Percentiles rank a stretch among this genome's conserved stretches.
phyloP scores from a whole-genome alignment of 2,329 filamentous ascomycete genomes.

The Teratosphaeria gauchensis region DNA sequence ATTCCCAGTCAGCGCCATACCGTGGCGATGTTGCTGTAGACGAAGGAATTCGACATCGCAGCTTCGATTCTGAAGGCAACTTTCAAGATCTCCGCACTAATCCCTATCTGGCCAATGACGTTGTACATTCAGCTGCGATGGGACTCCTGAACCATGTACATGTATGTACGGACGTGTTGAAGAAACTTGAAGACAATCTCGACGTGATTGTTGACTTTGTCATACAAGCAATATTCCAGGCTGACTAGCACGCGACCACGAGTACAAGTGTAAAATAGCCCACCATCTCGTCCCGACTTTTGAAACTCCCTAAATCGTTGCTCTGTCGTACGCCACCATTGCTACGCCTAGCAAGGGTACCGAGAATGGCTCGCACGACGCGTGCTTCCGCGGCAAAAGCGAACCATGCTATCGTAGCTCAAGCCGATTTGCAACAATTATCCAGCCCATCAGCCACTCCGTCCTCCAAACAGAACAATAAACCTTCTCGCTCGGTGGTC shows the following conservation, averaged over 20 bases:
- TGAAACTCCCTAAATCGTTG: neutral
- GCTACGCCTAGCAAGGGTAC: neutral
- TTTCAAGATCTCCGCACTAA: too few species aligned
- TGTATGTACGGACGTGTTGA: too few species aligned
- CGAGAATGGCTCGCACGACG: slow-evolving; percentile 18
- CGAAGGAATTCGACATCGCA: too few species aligned
- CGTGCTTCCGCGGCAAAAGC: slow-evolving; percentile 14
- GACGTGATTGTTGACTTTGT: neutral
- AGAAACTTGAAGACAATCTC: neutral
- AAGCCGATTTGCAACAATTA: slow-evolving; percentile 24
- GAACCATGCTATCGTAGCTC: neutral
- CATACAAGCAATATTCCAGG: neutral
- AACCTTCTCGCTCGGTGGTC: neutral
- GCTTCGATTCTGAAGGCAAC: too few species aligned
- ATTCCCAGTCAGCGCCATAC: too few species aligned
- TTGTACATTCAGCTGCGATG: too few species aligned
- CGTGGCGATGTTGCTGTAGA: too few species aligned
- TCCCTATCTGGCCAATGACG: too few species aligned
- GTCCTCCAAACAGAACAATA: neutral
- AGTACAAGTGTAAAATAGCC: neutral
- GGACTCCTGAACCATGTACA: too few species aligned
- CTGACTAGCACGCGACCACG: neutral
- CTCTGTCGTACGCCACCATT: neutral
- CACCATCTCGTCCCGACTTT: neutral
- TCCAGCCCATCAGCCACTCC: slow-evolving; percentile 35